Conservation (phyloP, 2,329 filamentous ascomycete genomes). For the Clonostachys chloroleuca region DNA sequence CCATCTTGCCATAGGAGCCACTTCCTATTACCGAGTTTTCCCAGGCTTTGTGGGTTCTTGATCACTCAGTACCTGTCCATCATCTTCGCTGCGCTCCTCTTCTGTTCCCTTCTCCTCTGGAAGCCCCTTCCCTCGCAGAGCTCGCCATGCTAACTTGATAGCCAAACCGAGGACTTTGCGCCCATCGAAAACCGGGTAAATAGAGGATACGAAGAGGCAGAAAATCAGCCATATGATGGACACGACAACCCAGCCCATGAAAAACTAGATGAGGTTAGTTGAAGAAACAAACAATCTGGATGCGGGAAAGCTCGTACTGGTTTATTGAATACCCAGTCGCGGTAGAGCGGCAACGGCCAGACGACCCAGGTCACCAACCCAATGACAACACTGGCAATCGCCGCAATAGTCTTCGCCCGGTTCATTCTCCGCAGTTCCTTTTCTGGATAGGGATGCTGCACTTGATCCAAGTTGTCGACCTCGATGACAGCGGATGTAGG, state of each 20-base stretch:
- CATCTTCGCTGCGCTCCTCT: too few relatives aligned
- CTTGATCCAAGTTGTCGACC: constrained; percentile 55
- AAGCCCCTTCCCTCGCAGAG: too few relatives aligned
- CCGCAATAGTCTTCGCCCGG: neutral
- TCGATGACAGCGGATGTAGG: constrained; percentile 56
- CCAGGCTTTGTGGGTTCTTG: too few relatives aligned
- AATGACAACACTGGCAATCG: constrained; percentile 4
- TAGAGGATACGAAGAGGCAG: constrained; percentile 68
- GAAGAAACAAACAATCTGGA: constrained; percentile 32
- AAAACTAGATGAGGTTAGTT: constrained; percentile 76
- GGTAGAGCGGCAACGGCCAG: constrained; percentile 88
- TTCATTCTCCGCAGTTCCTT: neutral
- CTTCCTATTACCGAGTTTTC: too few relatives aligned
- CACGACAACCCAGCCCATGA: constrained; percentile 74
- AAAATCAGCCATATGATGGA: constrained; percentile 54
- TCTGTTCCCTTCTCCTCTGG: too few relatives aligned
- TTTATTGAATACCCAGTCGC: constrained; percentile 33
- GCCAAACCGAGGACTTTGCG: constrained; percentile 22
- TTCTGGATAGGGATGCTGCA: constrained; percentile 20
- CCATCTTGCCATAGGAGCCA: too few relatives aligned
- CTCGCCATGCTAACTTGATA: too few relatives aligned
- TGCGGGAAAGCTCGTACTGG: too few relatives aligned
- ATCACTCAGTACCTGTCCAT: too few relatives aligned
- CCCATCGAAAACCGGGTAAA: constrained; percentile 81
- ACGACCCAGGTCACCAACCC: constrained; percentile 67